Conservation (phyloP, 352 stramenopile species). For the Pythium dissimile region DNA sequence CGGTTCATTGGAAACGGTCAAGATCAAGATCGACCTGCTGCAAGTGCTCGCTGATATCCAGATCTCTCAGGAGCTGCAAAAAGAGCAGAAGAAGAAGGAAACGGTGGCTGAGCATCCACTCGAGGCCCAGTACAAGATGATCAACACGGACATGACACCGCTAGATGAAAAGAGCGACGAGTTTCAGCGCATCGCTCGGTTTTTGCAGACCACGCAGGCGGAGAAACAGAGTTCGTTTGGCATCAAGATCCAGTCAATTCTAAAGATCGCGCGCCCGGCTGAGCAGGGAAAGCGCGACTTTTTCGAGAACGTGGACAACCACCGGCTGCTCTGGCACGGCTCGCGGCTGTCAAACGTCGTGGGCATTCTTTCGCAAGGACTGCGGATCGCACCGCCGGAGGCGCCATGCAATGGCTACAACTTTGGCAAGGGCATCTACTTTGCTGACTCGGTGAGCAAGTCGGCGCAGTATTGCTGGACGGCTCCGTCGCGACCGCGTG, state of each 20-base stretch:
- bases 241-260: conserved; percentile 44
- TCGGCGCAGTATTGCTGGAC: conserved; percentile 47
- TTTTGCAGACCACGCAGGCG: conserved; percentile 48
- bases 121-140: conserved; percentile 49
- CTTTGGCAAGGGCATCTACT: conserved; percentile 81
- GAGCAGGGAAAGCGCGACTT: conserved; percentile 34
- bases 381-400: conserved; percentile 68
- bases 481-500: conserved; percentile 10
- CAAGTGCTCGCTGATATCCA: conserved; percentile 57
- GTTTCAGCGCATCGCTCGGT: conserved; percentile 54
- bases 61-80: conserved; percentile 55
- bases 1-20: conserved; percentile 41
- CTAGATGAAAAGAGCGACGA: conserved; percentile 37
- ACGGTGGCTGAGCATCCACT: conserved; percentile 34
- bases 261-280: conserved; percentile 44
- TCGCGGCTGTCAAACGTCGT: conserved; percentile 62
- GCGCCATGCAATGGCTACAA: conserved; percentile 60
- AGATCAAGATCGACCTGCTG: conserved; percentile 60
- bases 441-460: conserved; percentile 58
- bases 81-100: conserved; percentile 19
- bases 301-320: conserved; percentile 50
- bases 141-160: conserved; percentile 48
- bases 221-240: conserved; percentile 31
- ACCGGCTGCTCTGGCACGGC: conserved; percentile 83
- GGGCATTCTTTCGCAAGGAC: conserved; percentile 61